These are phyloP conservation scores for Tolypocladium paradoxum DNA, from an alignment of 2,329 filamentous ascomycete genomes.

Conservation along the genomic window DNA sequence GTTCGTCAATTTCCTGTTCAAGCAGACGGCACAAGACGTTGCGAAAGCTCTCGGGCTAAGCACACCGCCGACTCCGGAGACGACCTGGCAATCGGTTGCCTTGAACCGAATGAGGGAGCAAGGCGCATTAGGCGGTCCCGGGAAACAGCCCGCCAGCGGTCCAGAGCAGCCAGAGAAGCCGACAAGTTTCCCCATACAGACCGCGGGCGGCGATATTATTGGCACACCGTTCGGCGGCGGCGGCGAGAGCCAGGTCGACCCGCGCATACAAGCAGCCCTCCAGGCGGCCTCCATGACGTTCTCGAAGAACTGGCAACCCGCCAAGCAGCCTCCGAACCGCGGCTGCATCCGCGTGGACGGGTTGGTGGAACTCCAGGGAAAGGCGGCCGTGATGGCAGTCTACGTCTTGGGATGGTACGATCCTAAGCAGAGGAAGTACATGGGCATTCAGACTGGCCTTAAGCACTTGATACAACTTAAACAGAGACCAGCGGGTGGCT, in stretches of 20 bases:
- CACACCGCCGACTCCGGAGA: conserved; percentile 12
- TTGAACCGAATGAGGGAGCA: conserved; percentile 17
- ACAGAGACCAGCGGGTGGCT: conserved; percentile 22
- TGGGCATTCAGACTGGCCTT: conserved; percentile 28
- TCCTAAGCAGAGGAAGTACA: conserved; percentile 39
- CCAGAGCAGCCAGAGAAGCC: conserved; percentile 15
- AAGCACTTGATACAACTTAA: conserved; percentile 32
- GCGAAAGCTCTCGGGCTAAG: conserved; percentile 34
- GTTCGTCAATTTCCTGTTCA: conserved; percentile 36
- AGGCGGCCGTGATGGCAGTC: conserved; percentile 34
- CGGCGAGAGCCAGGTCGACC: conserved; percentile 21
- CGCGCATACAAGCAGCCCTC: conserved; percentile 20
- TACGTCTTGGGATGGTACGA: conserved; percentile 45
- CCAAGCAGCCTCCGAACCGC: conserved; percentile 31
- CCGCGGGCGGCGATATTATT: conserved; percentile 13
- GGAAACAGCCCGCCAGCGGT: conserved; percentile 11
- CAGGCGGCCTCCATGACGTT: conserved; percentile 25
- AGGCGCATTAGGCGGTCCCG: conserved; percentile 10
- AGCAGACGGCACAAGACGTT: conserved; percentile 32
- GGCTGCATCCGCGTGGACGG: conserved; percentile 44
- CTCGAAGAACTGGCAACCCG: conserved; percentile 34
- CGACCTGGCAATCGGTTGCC: conserved; percentile 20
- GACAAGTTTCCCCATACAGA: conserved; percentile 11
- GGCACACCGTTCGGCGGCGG: conserved; percentile 14
- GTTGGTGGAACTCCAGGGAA: conserved; percentile 39